phyloP scores from a whole-genome alignment of 73 alveolate genomes.

The Loxodes magnus region DNA sequence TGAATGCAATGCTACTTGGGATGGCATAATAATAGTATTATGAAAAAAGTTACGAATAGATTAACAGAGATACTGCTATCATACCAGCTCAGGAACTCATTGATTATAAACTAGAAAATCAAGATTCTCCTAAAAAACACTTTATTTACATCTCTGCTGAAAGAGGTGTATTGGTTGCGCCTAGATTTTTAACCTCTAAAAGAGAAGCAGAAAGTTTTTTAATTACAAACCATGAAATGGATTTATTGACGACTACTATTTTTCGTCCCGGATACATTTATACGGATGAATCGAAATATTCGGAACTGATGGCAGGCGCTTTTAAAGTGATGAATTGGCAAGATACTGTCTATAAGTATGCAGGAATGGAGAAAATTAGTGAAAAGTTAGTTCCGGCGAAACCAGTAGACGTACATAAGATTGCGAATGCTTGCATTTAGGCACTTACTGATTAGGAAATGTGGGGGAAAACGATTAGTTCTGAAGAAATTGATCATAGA shows the following conservation, averaged over 20 bases:
- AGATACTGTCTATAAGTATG: not conserved
- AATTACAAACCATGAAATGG: not conserved
- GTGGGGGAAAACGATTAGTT: too few species aligned
- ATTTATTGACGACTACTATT: not conserved
- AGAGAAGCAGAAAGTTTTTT: constrained; percentile 7
- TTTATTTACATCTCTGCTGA: constrained; percentile 7
- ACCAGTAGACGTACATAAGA: not conserved
- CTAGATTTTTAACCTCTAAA: constrained; percentile 1
- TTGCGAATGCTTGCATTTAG: too few species aligned
- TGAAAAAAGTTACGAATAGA: too few species aligned
- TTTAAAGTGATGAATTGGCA: not conserved
- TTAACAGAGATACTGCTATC: too few species aligned
- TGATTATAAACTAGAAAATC: too few species aligned
- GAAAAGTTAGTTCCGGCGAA: constrained; percentile 1
- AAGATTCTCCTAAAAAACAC: too few species aligned
- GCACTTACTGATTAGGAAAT: too few species aligned
- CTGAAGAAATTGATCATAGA: too few species aligned
- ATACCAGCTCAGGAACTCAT: too few species aligned
- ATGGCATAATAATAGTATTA: too few species aligned
- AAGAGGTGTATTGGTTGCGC: constrained; percentile 10
- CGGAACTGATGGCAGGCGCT: constrained; percentile 1
- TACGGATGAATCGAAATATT: too few species aligned
- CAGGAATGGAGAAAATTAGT: not conserved
- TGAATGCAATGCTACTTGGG: too few species aligned
- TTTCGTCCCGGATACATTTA: constrained; percentile 9